phyloP scores from a whole-genome alignment of 1,284 basidiomycete genomes.

The Leccinum fuscescens region DNA sequence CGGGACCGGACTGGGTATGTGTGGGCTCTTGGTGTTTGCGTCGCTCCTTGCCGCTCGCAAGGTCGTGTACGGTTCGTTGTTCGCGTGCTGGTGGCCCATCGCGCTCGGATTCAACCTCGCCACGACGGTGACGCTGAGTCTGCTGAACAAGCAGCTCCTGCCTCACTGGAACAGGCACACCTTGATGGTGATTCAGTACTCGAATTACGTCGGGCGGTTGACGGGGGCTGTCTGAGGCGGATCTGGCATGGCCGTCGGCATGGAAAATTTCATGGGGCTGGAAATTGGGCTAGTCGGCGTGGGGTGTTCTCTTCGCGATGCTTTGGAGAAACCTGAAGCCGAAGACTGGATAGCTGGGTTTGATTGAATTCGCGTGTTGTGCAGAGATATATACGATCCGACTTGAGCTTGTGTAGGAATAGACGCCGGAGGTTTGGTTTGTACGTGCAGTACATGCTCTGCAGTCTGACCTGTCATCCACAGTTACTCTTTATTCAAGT shows the following conservation, averaged over 20 bases:
- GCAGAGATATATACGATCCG: neutral
- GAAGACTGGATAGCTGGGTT: neutral
- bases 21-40: neutral
- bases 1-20: neutral
- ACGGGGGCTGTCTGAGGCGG: neutral
- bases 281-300: neutral
- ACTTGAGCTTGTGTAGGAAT: neutral
- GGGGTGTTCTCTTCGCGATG: neutral
- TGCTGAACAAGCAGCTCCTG: neutral
- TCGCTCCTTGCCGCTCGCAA: neutral
- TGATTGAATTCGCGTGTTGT: neutral
- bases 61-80: neutral
- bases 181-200: neutral
- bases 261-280: neutral
- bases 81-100: neutral
- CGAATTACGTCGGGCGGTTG: neutral
- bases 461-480: neutral
- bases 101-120: neutral
- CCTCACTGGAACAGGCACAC: neutral
- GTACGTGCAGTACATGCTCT: neutral
- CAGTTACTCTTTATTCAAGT: neutral
- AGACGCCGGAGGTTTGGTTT: neutral
- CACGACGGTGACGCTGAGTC: neutral
- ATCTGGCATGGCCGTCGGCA: neutral
- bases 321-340: neutral